Evolutionary conservation across 2,329 filamentous ascomycete genomes (phyloP), one percentile per base, ranked within the genome.

Genomic region (Pseudogymnoascus sp.): DNA sequence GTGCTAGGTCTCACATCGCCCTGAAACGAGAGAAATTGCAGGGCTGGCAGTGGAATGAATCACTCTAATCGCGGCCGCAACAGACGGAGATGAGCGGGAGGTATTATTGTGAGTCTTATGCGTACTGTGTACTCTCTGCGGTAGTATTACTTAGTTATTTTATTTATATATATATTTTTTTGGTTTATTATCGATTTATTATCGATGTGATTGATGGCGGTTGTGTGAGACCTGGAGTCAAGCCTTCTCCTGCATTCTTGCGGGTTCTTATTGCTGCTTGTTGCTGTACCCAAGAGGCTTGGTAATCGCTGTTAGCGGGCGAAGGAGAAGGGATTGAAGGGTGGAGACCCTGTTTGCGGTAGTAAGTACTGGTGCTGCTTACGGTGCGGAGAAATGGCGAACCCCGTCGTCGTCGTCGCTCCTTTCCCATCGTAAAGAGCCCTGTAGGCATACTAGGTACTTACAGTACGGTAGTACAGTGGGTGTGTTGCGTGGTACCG

Each of bases 1-100:
- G 14, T 31, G 46, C 46, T 53, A 31, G 46, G 46, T 53, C 46
- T 53, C 46, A 53, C 46, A 53, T 53, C n/a, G 16, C 46, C 46
- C 46, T 53, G 46, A 53, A 53, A 53, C 46, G 46, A 53, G 25
- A 53, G 46, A 53, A 53, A 53, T 53, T 53, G 23, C 46, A 53
- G 46, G 44, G 44, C 44, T 53, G 40, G 44, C 12, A 46, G 12
- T 46, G 42, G 42, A 46, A 46, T 46, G 44, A 53, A 28, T 28
- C 44, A 53, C 44, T 53, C 23, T 53, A 53, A 14, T 14, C 44
- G 44, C 23, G 44, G 44, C 44, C 6, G 14, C 8, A 16, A 16
- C 28, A 7, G 23, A 53, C 44, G 44, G 44, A 53, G 44, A 53
- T 53, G 44, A 53, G 44, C 23, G 14, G 23, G 11, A 10, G 21